Evolutionary conservation across 1,284 basidiomycete genomes (phyloP).

Genomic region (Tilletia walkeri): DNA sequence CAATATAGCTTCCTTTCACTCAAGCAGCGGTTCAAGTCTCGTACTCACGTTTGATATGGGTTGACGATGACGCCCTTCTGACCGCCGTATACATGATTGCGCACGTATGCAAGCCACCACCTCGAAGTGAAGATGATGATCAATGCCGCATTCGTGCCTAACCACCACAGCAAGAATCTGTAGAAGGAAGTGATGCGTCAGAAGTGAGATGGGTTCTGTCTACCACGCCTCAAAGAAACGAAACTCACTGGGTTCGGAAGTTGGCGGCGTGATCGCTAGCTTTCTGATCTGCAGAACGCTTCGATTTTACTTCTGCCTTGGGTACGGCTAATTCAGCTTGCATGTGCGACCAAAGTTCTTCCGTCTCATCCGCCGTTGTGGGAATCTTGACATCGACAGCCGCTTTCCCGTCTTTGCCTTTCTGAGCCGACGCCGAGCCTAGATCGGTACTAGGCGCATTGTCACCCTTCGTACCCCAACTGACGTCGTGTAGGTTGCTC

Average conservation of each 20-base stretch:
- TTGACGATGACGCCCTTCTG: constrained; percentile 15
- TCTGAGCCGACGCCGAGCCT: constrained; percentile 72
- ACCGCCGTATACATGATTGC: constrained; percentile 17
- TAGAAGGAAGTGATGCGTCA: constrained; percentile 61
- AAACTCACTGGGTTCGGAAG: constrained; percentile 60
- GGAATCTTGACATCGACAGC: constrained; percentile 80
- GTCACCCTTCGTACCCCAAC: constrained; percentile 58
- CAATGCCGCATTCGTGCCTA: constrained; percentile 23
- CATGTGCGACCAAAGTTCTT: constrained; percentile 75
- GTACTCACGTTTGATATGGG: constrained; percentile 15
- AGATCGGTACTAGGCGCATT: constrained; percentile 42
- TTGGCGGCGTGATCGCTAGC: constrained; percentile 80
- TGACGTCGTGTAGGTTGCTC: constrained; percentile 58
- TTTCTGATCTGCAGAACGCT: constrained; percentile 81
- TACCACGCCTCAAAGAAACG: background rate
- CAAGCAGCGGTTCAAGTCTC: too few relatives aligned
- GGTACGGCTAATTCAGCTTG: constrained; percentile 65
- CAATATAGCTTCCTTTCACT: too few relatives aligned
- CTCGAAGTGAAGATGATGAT: constrained; percentile 26
- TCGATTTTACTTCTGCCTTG: constrained; percentile 67
- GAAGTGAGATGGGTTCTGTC: too few relatives aligned
- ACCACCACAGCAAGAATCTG: constrained; percentile 18
- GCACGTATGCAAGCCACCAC: constrained; percentile 22
- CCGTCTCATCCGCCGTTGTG: constrained; percentile 72
- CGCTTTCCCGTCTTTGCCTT: constrained; percentile 74